Base-by-base conservation (phyloP, 768 basidiomycete species). In the Trametes villosa region DNA sequence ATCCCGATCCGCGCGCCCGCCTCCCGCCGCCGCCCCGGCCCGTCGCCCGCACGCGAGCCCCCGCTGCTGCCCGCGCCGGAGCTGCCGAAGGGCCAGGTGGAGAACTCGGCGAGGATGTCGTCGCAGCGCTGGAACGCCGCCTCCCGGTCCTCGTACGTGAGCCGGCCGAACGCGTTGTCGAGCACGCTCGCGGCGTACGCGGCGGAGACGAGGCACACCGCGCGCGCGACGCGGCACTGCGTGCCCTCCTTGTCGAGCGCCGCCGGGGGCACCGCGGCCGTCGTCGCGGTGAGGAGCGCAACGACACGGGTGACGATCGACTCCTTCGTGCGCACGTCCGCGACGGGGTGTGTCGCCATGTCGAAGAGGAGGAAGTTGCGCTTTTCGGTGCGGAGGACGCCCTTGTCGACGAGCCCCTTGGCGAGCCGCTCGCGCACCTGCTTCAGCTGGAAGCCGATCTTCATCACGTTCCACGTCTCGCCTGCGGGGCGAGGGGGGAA, bases 391-490 rank as follows among this genome's bases (percentile, higher is more conserved):
- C 97, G 90, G n/a, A 99, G 85, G 38, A 99, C 87, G 68, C 96
- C 97, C 76, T 99, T 99, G 81, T 99, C 96, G 52, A 98, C 96
- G 40, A 99, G 86, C 3, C 96, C 84, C 73, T 99, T 99, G 15
- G 96, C 95, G 40, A 99, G 88, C 18, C 96, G 91, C 77, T 99
- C 96, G 46, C 96, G 89, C 40, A 98, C 96, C 77, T 98, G 96
- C 75, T 98, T 98, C 47, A 99, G 87, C 75, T 99, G 96, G 76
- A 94, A 99, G 24, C 96, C 96, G 55, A 99, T 98, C 78, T 98
- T 98, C 89, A 98, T 94, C 9, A 99, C 95, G 75, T 98, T 99
- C 96, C 96, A 99, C 48, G 96, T 98, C 78, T 99, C 96, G 56
- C 96, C 96, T 98, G 70, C 8, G 47, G 49, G 48, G 53, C 20